A percentile compares a stretch with the other conserved stretches of the same genome.
These are phyloP conservation scores for Termitomyces sp. DNA, from an alignment of 1,284 basidiomycete genomes.

Conservation along the genomic window DNA sequence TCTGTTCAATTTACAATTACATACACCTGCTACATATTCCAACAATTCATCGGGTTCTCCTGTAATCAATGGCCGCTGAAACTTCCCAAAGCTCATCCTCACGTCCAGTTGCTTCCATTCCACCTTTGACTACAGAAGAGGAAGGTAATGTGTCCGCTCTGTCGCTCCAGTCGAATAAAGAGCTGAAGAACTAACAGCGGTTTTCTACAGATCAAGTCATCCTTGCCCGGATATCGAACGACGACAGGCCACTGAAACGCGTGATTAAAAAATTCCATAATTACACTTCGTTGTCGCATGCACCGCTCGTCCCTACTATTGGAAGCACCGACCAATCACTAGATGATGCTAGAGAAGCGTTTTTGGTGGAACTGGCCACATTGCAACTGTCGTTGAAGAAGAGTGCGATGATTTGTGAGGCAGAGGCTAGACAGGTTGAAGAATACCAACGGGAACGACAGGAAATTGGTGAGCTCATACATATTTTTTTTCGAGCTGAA, in stretches of 20 bases:
- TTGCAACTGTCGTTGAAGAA: conserved; percentile 73
- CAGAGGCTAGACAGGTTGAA: conserved; percentile 74
- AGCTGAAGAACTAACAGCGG: conserved; percentile 21
- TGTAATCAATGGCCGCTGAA: conserved; percentile 5
- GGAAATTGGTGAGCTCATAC: conserved; percentile 55
- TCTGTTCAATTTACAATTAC: not conserved
- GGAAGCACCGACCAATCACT: conserved; percentile 34
- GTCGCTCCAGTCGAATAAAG: conserved; percentile 4
- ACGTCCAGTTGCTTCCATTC: conserved; percentile 25
- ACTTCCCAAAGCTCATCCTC: conserved; percentile 11
- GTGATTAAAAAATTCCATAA: conserved; percentile 75
- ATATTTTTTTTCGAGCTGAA: conserved; percentile 4
- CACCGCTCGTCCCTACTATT: conserved; percentile 38
- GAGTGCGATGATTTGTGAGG: conserved; percentile 73
- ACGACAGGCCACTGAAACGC: conserved; percentile 66
- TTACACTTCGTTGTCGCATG: conserved; percentile 56
- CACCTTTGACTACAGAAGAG: conserved; percentile 56
- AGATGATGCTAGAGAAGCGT: conserved; percentile 72
- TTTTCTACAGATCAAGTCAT: conserved; percentile 61
- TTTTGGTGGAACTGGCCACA: conserved; percentile 68
- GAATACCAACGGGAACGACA: conserved; percentile 69
- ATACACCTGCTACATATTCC: not conserved
- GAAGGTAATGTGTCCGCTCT: conserved; percentile 45
- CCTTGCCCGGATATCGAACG: conserved; percentile 71
- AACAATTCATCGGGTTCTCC: not conserved